Conservation (phyloP, 2,329 filamentous ascomycete species). For the Microcyclospora tardicrescens region DNA sequence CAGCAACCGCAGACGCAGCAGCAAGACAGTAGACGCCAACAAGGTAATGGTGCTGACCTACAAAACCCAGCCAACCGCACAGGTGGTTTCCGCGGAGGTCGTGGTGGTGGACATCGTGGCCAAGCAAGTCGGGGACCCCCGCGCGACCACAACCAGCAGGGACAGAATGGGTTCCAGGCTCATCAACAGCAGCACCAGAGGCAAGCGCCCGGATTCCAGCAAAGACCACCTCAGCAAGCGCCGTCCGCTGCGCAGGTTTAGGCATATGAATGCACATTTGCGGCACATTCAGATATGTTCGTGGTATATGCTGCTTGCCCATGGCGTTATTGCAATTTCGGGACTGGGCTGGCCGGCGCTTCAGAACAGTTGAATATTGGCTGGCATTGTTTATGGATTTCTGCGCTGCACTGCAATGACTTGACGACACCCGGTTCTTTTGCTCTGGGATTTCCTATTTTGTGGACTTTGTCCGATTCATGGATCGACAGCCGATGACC, state of each 20-base stretch:
- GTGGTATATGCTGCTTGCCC: conserved; percentile 1
- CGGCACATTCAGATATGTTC: conserved; percentile 1
- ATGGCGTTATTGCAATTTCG: conserved; percentile 8
- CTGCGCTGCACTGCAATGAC: conserved; percentile 1
- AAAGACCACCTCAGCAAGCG: conserved; percentile 16
- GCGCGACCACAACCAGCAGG: conserved; percentile 16
- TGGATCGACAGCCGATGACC: too few species aligned
- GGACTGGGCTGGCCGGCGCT: conserved; percentile 2
- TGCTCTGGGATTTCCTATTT: conserved; percentile 1
- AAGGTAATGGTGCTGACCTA: conserved; percentile 23
- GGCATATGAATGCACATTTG: conserved; percentile 12
- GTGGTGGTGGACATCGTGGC: conserved; percentile 19
- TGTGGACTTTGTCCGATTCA: background rate
- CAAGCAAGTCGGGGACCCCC: conserved; percentile 15
- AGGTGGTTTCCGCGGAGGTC: conserved; percentile 18
- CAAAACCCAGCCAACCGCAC: conserved; percentile 22
- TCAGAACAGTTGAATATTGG: background rate
- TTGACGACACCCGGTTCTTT: conserved; percentile 5
- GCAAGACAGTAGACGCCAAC: conserved; percentile 17
- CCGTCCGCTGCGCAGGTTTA: conserved; percentile 15
- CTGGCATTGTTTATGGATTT: background rate
- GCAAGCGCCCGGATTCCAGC: conserved; percentile 18
- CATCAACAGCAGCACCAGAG: conserved; percentile 13
- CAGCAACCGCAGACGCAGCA: conserved; percentile 16
- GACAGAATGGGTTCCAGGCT: conserved; percentile 19